Evolutionary conservation across 2,329 filamentous ascomycete species (phyloP).

Genomic region (Cladosporium colombiae): DNA sequence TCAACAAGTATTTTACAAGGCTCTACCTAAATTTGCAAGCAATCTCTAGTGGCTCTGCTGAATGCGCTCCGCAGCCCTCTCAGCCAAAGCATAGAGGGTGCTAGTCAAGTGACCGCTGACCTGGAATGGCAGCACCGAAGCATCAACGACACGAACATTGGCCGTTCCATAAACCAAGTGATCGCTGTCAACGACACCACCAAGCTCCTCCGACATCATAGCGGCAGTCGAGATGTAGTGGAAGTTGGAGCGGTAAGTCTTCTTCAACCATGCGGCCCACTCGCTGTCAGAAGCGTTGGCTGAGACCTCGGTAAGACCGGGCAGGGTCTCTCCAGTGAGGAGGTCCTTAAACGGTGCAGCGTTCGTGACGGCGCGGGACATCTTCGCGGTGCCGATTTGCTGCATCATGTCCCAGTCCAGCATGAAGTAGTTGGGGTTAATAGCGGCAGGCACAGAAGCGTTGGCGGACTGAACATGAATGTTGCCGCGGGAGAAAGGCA

Average conservation of each 20-base stretch:
- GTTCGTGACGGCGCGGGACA: conserved; percentile 42
- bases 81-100: conserved; percentile 29
- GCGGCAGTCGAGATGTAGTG: conserved; percentile 26
- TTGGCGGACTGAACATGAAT: conserved; percentile 30
- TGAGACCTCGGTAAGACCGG: conserved; percentile 18
- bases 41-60: not conserved
- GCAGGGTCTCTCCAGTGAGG: conserved; percentile 27
- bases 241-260: conserved; percentile 28
- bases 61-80: conserved; percentile 30
- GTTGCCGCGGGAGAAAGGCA: conserved; percentile 32
- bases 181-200: conserved; percentile 30
- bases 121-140: conserved; percentile 34
- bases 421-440: conserved; percentile 51
- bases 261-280: conserved; percentile 27
- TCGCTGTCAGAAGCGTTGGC: conserved; percentile 25
- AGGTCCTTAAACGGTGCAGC: conserved; percentile 41
- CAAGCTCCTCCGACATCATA: conserved; percentile 23
- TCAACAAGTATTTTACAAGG: no score
- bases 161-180: conserved; percentile 29
- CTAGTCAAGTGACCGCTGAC: conserved; percentile 27
- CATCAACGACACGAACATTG: conserved; percentile 32
- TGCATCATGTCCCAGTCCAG: conserved; percentile 48
- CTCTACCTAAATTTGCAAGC: not conserved
- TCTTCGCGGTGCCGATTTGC: conserved; percentile 4
- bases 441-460: conserved; percentile 24